These are phyloP conservation scores for Teunomyces cretensis DNA, from an alignment of 805 yeast genomes.

Conservation along the genomic window DNA sequence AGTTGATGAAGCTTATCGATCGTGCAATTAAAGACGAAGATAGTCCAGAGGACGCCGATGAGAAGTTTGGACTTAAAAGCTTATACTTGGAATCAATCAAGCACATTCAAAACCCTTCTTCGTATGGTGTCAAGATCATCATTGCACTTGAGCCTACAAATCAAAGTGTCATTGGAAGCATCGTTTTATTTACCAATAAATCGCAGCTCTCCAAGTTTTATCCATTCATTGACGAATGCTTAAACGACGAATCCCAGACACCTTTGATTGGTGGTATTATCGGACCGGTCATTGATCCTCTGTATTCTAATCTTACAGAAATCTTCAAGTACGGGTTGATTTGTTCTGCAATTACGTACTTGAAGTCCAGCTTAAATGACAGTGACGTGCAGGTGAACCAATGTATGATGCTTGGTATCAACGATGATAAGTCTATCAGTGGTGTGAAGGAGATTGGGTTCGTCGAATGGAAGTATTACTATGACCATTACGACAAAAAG, in stretches of 20 bases:
- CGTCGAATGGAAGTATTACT: slow-evolving; percentile 36
- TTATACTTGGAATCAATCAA: slow-evolving; percentile 40
- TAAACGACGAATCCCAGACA: slow-evolving; percentile 5
- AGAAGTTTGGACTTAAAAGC: slow-evolving; percentile 18
- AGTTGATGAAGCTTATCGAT: slow-evolving; percentile 42
- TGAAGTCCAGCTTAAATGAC: slow-evolving; percentile 34
- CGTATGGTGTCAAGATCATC: slow-evolving; percentile 44
- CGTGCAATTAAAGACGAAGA: slow-evolving; percentile 14
- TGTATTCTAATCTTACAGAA: slow-evolving; percentile 51
- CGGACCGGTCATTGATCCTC: slow-evolving; percentile 54
- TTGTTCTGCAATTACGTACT: slow-evolving; percentile 52
- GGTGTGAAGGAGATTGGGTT: slow-evolving; percentile 47
- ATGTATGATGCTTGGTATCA: slow-evolving; percentile 39
- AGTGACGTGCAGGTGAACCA: slow-evolving; percentile 25
- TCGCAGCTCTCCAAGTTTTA: slow-evolving; percentile 46
- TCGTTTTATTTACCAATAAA: slow-evolving; percentile 46
- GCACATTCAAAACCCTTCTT: slow-evolving; percentile 24
- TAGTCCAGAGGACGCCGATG: slow-evolving; percentile 14
- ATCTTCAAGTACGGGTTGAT: slow-evolving; percentile 57
- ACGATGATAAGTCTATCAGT: slow-evolving; percentile 30
- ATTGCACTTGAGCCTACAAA: slow-evolving; percentile 55
- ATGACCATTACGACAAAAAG: slow-evolving; percentile 31
- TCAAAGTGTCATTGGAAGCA: slow-evolving; percentile 52
- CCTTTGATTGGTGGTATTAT: slow-evolving; percentile 49
- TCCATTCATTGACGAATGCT: slow-evolving; percentile 51